A percentile compares a stretch with the other conserved stretches of the same genome.
These are phyloP conservation scores for Phytopythium chamaehyphon DNA, from an alignment of 352 stramenopile species.

Conservation along the genomic window DNA sequence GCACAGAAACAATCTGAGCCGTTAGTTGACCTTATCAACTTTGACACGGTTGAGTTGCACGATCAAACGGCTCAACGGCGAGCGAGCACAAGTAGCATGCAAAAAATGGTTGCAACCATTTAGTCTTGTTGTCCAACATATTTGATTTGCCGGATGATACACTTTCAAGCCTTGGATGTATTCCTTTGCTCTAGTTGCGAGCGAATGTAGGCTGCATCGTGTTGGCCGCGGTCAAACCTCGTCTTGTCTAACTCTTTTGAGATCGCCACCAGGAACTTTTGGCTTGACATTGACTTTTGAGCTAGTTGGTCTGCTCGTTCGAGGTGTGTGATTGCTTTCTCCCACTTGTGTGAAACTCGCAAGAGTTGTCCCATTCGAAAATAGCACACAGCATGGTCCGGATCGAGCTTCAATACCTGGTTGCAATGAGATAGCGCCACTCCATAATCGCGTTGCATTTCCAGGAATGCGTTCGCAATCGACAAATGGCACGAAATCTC, in stretches of 20 bases:
- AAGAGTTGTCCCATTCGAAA: constrained; percentile 54
- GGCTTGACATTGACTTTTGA: constrained; percentile 7
- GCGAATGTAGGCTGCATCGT: constrained; percentile 49
- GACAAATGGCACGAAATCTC: constrained; percentile 62
- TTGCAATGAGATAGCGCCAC: constrained; percentile 40
- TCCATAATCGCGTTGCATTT: constrained; percentile 54
- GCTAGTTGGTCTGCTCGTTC: constrained; percentile 10
- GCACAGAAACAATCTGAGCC: too few species aligned
- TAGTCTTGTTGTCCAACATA: not conserved
- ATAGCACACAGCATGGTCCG: constrained; percentile 23
- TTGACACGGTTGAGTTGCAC: constrained; percentile 12
- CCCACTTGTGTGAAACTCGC: constrained; percentile 44
- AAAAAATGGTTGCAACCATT: constrained; percentile 15
- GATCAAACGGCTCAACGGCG: not conserved
- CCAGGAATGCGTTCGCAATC: constrained; percentile 50
- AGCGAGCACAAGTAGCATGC: not conserved
- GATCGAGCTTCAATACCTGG: constrained; percentile 29
- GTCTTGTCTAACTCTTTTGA: constrained; percentile 53
- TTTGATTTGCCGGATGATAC: too few species aligned
- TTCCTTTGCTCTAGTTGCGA: constrained; percentile 10
- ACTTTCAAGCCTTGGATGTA: too few species aligned
- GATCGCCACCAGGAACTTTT: constrained; percentile 42
- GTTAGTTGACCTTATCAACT: constrained; percentile 21
- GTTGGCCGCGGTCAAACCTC: constrained; percentile 57
- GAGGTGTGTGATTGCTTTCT: constrained; percentile 36